A percentile compares a stretch with the other conserved stretches of the same genome.
These are phyloP conservation scores for Penicillium antarcticum DNA, from an alignment of 495 filamentous ascomycete species.

Conservation along the genomic window DNA sequence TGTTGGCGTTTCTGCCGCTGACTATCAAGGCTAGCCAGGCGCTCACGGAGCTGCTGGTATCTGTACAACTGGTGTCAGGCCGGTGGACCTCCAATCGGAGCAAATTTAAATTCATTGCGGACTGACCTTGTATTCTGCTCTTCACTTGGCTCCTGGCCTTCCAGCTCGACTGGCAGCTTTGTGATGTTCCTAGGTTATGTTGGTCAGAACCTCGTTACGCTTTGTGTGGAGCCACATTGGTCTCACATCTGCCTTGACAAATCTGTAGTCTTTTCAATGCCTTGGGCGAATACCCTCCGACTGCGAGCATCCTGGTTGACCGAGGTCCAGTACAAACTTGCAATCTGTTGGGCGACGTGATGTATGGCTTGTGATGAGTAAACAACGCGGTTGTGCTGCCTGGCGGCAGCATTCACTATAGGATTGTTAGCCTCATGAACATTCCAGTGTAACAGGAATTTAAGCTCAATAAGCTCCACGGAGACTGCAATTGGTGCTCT, in stretches of 20 bases:
- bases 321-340: constrained; percentile 62
- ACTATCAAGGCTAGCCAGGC: constrained; percentile 49
- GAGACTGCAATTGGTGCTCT: background rate
- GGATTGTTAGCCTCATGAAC: constrained; percentile 7
- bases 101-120: constrained; percentile 1
- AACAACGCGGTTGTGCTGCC: constrained; percentile 66
- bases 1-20: constrained; percentile 50
- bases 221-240: background rate
- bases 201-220: background rate
- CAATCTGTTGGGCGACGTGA: constrained; percentile 80
- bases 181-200: constrained; percentile 38
- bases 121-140: constrained; percentile 33
- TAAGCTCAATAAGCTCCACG: background rate
- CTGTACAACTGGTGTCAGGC: constrained; percentile 36
- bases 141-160: constrained; percentile 29
- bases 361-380: constrained; percentile 74
- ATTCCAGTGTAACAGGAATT: background rate
- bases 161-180: constrained; percentile 31
- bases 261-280: constrained; percentile 41
- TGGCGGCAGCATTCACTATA: constrained; percentile 61
- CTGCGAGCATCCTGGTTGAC: constrained; percentile 45
- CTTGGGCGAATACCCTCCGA: constrained; percentile 30
- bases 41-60: constrained; percentile 53
- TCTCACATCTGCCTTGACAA: constrained; percentile 45
- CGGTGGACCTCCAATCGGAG: constrained; percentile 22